Base-by-base conservation (phyloP, 2,329 filamentous ascomycete species). In the Fusarium sp. region DNA sequence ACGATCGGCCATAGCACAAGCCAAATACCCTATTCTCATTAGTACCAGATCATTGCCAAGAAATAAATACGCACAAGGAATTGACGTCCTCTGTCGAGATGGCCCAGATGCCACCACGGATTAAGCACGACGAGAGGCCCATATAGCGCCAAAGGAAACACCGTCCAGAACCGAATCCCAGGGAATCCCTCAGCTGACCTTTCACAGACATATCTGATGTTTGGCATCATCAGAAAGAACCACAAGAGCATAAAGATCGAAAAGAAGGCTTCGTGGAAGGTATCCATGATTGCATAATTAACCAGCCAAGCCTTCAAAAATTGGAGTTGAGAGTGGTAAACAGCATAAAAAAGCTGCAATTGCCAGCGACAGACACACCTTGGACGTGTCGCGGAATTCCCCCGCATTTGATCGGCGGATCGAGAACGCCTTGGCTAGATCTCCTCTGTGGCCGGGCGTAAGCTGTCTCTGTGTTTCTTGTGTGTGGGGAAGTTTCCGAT, bases 231-330 rank as follows among this genome's bases (percentile, higher is more conserved):
- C 20, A 63, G 32, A 10, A 49, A 38, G 4, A 26, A 43, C 36
- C 51, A 58, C 4, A 36, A 0, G 28, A 64, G 58, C 19, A 63
- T 53, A 19, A 64, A 64, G 15, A 64, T 63, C 0, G 58, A 63
- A 23, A 64, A 64, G 14, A 53, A 64, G 1, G 61, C 58, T 53
- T 53, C 14, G 17, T 62, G 60, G 4, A 63, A 17, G 23, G 47
- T 39, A 38, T 65, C 11, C 62, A 65, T 65, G 7, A 15, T 46
- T 26, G 12, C 7, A 28, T 26, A 1, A 8, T 10, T 12, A 1
- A 6, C 21, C 3, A 10, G 2, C n/a, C 1, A 28, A 6, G 2
- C 26, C 12, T 12, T 12, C 5, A 23, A 21, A 24, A 3, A 14
- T 17, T 24, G 28, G 11, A 21, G 39, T 43, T 40, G 39, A n/a